Base-by-base conservation (phyloP, 2,329 filamentous ascomycete genomes). In the Pseudogymnoascus sp. region DNA sequence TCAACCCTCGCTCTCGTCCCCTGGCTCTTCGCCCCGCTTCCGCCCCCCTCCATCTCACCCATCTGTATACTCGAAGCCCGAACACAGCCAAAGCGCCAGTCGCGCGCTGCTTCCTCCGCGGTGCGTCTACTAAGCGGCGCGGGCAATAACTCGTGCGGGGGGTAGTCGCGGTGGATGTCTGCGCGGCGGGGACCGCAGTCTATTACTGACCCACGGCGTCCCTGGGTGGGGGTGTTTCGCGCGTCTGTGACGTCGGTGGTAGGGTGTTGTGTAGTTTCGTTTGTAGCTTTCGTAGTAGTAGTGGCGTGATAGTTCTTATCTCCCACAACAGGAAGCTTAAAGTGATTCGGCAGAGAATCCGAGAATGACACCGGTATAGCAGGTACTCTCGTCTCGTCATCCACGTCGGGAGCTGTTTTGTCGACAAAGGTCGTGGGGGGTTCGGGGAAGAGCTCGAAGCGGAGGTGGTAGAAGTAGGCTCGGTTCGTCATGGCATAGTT, bases 21-120 rank as follows among this genome's bases (percentile, higher is more conserved):
- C 12, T 63, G 36, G 66, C 12, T 65, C 31, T 46, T 59, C 38
- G 53, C 36, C 46, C 68, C 70, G 14, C 76, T 72, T 64, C 69
- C 71, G 28, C 76, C 71, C 5, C 72, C 72, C 6, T 60, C 56
- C 12, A 14, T 75, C 69, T 67, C 56, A 56, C 80, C 78, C 81
- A 93, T 87, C 74, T 96, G 89, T 74, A 96, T 86, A 71, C 90
- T 90, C 74, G 93, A 87, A 43, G 97, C 85, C 62, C 82, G 84
- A 61, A 97, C 82, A n/a, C 80, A 80, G 49, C 88, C 90, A 73
- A 96, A 91, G 62, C 95, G 83, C 88, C 90, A 93, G 75, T 97
- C 93, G 62, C 76, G 78, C 3, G 77, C 75, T 1, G 84, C 84
- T 46, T 76, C 79, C 64, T 77, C 53, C 12, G 67, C 23, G 56